These are phyloP conservation scores for Corchorus capsularis DNA, from an alignment of 345 rosid species.

Conservation along the genomic window DNA sequence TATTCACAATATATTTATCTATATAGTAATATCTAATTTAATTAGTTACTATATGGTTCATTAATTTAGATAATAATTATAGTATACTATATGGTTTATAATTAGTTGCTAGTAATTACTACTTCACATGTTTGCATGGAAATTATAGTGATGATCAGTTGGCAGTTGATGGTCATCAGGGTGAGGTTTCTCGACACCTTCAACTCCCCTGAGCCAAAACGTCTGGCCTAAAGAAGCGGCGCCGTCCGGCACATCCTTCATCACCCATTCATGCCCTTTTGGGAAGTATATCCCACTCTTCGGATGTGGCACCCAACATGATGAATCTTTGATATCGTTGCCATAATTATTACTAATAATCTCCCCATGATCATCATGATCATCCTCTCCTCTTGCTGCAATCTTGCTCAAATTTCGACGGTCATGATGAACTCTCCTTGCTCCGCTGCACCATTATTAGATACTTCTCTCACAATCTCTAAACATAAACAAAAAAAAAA, in stretches of 20 bases:
- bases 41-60: too few relatives aligned
- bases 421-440: neutral
- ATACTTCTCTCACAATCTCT: neutral
- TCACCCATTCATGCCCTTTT: constrained; percentile 58
- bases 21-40: neutral
- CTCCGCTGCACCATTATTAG: constrained; percentile 13
- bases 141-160: neutral
- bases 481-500: neutral
- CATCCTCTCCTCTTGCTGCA: neutral
- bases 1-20: neutral
- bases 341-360: too few relatives aligned
- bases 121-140: neutral
- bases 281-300: constrained; percentile 69
- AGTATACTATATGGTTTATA: too few relatives aligned
- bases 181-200: constrained; percentile 37
- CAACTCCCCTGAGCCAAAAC: constrained; percentile 41
- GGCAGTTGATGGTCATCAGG: neutral
- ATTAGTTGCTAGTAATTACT: too few relatives aligned
- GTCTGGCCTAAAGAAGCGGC: constrained; percentile 44
- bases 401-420: constrained; percentile 12
- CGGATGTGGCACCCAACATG: constrained; percentile 65
- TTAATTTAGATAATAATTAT: neutral
- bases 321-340: neutral
- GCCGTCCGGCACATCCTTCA: constrained; percentile 54
- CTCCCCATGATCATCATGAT: neutral